Evolutionary conservation across 2,329 filamentous ascomycete species (phyloP), one percentile per base, ranked within the genome.

Genomic region (Penicillium sp.): DNA sequence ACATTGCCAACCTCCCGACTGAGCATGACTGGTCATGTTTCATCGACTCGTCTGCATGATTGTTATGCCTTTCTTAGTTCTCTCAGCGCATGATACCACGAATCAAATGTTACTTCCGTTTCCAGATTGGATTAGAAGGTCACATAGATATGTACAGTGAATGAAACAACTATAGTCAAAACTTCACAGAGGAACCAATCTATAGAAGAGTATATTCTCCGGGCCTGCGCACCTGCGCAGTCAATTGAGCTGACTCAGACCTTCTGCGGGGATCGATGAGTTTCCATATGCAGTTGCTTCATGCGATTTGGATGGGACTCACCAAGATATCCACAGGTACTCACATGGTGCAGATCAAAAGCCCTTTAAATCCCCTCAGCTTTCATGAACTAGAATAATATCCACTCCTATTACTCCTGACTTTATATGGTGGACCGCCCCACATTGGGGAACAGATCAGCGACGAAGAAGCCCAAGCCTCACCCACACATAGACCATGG

Each of bases 181-280:
- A 31, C 9, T 24, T 38, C 14, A 14, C 14, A 14, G 3, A 35
- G 2, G 26, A 16, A 24, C 11, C 7, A 16, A 24, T 16, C 7
- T 4, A 1, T 44, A 14, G 14, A 22, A 13, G 13, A 22, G 13
- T 38, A 20, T 22, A 39, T 16, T 13, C 22, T n/a, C 39, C 2
- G 2, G 39, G 14, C 9, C 38, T 16, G 39, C 16, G 14, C 39
- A 42, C 24, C 24, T 26, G n/a, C 26, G 16, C 13, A 22, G 24
- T 2, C 18, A 42, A 40, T 20, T 45, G 14, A 20, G 66, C 66
- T 71, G 62, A 67, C 55, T 68, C 63, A 68, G 31, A 43, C 24
- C 38, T 74, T 74, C 72, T 60, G 66, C 63, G 67, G 67, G 63
- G 61, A 67, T 74, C 72, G 62, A 74, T 66, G 53, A 42, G 56